Base-by-base conservation (phyloP, 352 stramenopile genomes). In the Phytopythium helicoides region DNA sequence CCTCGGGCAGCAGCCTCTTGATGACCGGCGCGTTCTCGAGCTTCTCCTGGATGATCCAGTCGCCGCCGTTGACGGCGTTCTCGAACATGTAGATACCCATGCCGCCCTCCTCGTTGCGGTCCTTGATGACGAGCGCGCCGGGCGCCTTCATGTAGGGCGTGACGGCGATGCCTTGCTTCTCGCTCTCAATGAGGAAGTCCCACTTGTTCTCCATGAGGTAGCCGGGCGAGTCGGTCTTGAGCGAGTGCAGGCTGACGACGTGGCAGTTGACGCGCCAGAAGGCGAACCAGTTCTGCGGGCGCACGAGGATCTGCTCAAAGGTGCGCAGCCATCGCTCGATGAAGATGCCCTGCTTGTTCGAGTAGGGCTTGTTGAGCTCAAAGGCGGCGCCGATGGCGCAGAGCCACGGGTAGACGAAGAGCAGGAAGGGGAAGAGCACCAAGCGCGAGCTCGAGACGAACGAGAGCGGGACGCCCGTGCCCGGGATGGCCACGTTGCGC, bases 181-280 rank as follows among this genome's bases (percentile, higher is more conserved):
- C 75, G n/a, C 90, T 85, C 58, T 97, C 80, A 31, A 96, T 66
- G 3, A 99, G 68, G 64, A 99, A 99, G 50, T 97, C 97, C 95
- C 96, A 99, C 76, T 99, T 99, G 78, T 98, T 98, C 73, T 98
- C 95, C 90, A 98, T 98, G 46, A 84, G 60, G 71, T 99, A 99
- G 44, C 88, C 92, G 2, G 76, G 62, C 15, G 89, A 95, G 62
- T 96, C 76, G 35, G 89, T 98, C 56, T 98, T 84, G 36, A 97
- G 78, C 44, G 92, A 89, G 81, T 99, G 96, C 55, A 97, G 80
- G 60, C 91, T 96, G 51, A 97, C 92, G 41, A 98, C 77, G 61
- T 94, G 84, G 67, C 85, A 98, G 71, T 99, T 99, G 33, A 98
- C 61, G 37, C 96, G 82, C 97, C 97, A 99, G 62, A 98, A 98